These are phyloP conservation scores for Sabuloglossum arenarium DNA, from an alignment of 495 filamentous ascomycete genomes.

Conservation along the genomic window DNA sequence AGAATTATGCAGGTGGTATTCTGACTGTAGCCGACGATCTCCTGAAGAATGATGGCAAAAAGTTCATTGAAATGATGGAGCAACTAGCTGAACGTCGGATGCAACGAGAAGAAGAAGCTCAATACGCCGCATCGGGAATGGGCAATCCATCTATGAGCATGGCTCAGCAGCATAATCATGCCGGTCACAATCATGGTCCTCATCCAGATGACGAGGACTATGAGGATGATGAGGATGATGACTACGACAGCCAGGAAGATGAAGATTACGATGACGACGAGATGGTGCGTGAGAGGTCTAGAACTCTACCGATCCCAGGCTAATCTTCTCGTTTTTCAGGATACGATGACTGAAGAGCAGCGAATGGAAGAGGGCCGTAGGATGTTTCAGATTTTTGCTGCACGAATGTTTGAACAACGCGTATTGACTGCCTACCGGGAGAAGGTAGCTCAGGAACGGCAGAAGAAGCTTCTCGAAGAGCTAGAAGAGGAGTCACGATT, in stretches of 20 bases:
- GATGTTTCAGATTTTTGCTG: constrained; percentile 99
- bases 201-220: constrained; percentile 56
- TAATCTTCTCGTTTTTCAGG: constrained; percentile 31
- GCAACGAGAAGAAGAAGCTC: constrained; percentile 84
- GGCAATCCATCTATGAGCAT: constrained; percentile 34
- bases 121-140: constrained; percentile 34
- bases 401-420: constrained; percentile 96
- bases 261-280: constrained; percentile 75
- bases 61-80: constrained; percentile 99
- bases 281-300: constrained; percentile 29
- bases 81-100: constrained; percentile 93
- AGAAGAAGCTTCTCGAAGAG: constrained; percentile 80
- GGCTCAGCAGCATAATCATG: constrained; percentile 10
- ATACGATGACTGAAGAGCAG: constrained; percentile 92
- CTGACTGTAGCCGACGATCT: constrained; percentile 97
- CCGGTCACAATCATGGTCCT: constrained; percentile 36
- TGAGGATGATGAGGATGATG: constrained; percentile 72
- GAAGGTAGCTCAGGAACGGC: constrained; percentile 82
- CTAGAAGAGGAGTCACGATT: constrained; percentile 61
- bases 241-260: constrained; percentile 75
- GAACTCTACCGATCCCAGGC: not conserved
- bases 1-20: constrained; percentile 59
- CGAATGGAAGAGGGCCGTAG: constrained; percentile 95
- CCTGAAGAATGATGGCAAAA: constrained; percentile 95
- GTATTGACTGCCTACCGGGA: constrained; percentile 94